These are phyloP conservation scores for Viola pubescens DNA, from an alignment of 441 rosid species.

Conservation along the genomic window DNA sequence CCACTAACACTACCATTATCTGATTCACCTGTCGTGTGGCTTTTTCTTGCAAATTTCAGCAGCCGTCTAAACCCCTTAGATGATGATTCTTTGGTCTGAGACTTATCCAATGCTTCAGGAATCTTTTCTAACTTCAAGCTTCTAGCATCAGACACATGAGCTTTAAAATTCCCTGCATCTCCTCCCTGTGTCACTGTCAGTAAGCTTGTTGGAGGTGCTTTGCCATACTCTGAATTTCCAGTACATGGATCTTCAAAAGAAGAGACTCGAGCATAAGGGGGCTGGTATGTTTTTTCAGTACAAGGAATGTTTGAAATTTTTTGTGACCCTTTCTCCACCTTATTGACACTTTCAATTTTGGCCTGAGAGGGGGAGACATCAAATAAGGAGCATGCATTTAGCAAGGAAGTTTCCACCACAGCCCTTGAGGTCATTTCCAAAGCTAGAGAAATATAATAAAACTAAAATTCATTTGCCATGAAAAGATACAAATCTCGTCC, in stretches of 20 bases:
- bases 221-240: slow-evolving; percentile 44
- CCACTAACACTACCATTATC: slow-evolving; percentile 33
- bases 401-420: slow-evolving; percentile 1
- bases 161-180: slow-evolving; percentile 39
- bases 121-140: slow-evolving; percentile 46
- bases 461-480: too few relatives aligned
- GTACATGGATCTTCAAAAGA: slow-evolving; percentile 71
- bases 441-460: too few relatives aligned
- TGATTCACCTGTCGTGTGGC: slow-evolving; percentile 44
- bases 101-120: slow-evolving; percentile 55
- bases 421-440: not conserved
- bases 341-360: slow-evolving; percentile 31
- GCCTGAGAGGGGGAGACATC: slow-evolving; percentile 38
- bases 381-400: too few relatives aligned
- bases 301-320: slow-evolving; percentile 26
- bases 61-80: slow-evolving; percentile 73
- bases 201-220: slow-evolving; percentile 45
- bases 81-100: slow-evolving; percentile 57
- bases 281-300: slow-evolving; percentile 56
- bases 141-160: slow-evolving; percentile 36
- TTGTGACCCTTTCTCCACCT: slow-evolving; percentile 34
- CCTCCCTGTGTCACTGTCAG: slow-evolving; percentile 22
- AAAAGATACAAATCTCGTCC: too few relatives aligned
- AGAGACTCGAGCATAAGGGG: slow-evolving; percentile 81
- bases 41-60: slow-evolving; percentile 81